Conservation (phyloP, 1,284 basidiomycete species). For the Mycena sp. region DNA sequence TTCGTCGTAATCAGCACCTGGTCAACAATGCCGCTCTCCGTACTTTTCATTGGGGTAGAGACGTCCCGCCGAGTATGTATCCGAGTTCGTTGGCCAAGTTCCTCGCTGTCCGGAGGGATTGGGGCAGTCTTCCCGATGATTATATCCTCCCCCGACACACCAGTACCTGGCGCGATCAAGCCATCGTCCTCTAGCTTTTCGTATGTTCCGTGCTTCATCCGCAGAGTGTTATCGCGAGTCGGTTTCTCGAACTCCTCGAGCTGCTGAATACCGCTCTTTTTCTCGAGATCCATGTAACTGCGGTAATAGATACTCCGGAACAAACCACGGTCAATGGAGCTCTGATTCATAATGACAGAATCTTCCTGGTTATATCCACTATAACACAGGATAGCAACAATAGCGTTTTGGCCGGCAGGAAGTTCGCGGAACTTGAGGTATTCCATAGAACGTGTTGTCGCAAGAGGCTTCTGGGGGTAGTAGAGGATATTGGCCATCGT, state of each 20-base stretch:
- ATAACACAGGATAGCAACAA: constrained; percentile 98
- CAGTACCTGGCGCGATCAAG: constrained; percentile 94
- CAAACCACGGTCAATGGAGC: constrained; percentile 96
- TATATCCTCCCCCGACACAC: constrained; percentile 97
- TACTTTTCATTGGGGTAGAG: constrained; percentile 97
- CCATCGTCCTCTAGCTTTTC: constrained; percentile 98
- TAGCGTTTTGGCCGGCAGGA: constrained; percentile 97
- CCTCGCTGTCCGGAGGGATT: constrained; percentile 95
- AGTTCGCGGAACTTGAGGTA: constrained; percentile 98
- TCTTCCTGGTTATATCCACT: constrained; percentile 99
- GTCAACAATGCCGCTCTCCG: constrained; percentile 97
- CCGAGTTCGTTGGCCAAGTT: constrained; percentile 94
- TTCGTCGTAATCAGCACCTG: constrained; percentile 98
- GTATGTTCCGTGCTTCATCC: constrained; percentile 98
- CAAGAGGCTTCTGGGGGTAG: constrained; percentile 98
- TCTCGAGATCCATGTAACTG: constrained; percentile 98
- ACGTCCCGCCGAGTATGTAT: constrained; percentile 94
- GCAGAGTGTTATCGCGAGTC: constrained; percentile 90
- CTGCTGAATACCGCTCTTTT: constrained; percentile 93
- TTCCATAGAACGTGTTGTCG: constrained; percentile 98
- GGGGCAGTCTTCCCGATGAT: constrained; percentile 99
- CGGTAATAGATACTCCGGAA: constrained; percentile 99
- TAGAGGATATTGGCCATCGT: constrained; percentile 99
- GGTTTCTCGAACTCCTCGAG: constrained; percentile 99
- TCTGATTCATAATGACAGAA: constrained; percentile 99